Percentiles rank a stretch among this genome's conserved stretches.
Conservation (phyloP, 805 yeast genomes). For the Yarrowia sp. region DNA sequence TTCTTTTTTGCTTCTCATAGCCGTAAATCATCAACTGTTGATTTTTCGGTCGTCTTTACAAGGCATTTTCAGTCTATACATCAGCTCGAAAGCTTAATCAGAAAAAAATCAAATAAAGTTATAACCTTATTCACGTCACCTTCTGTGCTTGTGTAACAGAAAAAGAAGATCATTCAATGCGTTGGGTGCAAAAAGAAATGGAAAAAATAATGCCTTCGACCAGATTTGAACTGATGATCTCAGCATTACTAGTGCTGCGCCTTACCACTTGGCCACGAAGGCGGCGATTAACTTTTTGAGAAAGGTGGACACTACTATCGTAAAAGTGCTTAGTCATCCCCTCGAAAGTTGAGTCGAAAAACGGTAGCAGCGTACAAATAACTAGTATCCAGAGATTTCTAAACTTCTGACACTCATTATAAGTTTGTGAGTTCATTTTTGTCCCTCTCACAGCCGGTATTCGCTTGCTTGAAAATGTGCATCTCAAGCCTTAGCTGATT, state of each 20-base stretch:
- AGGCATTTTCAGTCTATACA: background rate
- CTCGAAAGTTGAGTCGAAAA: background rate
- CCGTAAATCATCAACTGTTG: background rate
- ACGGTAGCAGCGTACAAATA: too few relatives aligned
- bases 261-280: slow-evolving; percentile 37
- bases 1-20: slow-evolving; percentile 1
- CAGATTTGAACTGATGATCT: slow-evolving; percentile 35
- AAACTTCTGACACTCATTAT: too few relatives aligned
- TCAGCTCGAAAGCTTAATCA: background rate
- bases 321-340: background rate
- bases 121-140: background rate
- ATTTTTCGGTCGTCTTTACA: background rate
- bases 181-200: background rate
- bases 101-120: background rate
- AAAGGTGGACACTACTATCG: background rate
- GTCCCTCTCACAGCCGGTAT: too few relatives aligned
- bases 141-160: too few relatives aligned
- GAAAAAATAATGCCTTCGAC: slow-evolving; percentile 25
- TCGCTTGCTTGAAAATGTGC: too few relatives aligned
- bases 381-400: too few relatives aligned
- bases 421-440: too few relatives aligned
- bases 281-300: background rate
- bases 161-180: too few relatives aligned
- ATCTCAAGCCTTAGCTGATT: too few relatives aligned
- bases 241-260: slow-evolving; percentile 34